Evolutionary conservation across 192 early-diverging fungal species (phyloP), one percentile per base, ranked within the genome.

Genomic region (Bifiguratus adelaidae): DNA sequence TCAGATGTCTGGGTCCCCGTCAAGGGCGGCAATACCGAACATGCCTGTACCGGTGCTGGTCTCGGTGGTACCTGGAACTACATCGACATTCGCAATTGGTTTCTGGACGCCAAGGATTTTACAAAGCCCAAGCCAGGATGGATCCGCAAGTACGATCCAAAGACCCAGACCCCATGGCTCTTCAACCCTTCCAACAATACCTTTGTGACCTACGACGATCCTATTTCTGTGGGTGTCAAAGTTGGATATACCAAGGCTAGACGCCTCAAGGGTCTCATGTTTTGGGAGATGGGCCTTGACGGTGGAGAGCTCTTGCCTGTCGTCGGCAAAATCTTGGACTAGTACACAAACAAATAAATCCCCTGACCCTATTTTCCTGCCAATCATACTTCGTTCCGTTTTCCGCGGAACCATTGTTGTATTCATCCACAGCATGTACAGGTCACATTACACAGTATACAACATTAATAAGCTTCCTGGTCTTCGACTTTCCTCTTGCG

Each of bases 201-300:
- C 2, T 24, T 53, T 7, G 28, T 53, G 16, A 53, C 52, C 3
- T 53, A 37, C 38, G 52, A 53, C 32, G 21, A 53, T 23, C 64
- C 72, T 15, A 52, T 65, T 25, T 85, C 82, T 2, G 24, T 88
- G 4, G 55, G 56, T 3, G 50, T 63, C 36, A 89, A 89, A 53
- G 72, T 82, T 7, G 65, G 73, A 3, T 66, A 69, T 59, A 76
- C 72, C 15, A 48, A 48, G 12, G 50, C 56, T 8, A 65, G 73
- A 30, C 66, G 67, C 7, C 52, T 87, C 11, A 71, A 62, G n/a
- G 82, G 82, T 2, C 46, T 70, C 24, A 85, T 85, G 82, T 43
- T 85, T 12, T 85, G 82, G 80, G 71, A 68, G 3, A 44, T 86
- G 19, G 73, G 76, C 47, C 72, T 80, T 50, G 82, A 85, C 33